Percentiles rank a stretch among this genome's conserved stretches.
These are phyloP conservation scores for Hirschioporus abietinus DNA, from an alignment of 768 basidiomycete genomes.

Conservation along the genomic window DNA sequence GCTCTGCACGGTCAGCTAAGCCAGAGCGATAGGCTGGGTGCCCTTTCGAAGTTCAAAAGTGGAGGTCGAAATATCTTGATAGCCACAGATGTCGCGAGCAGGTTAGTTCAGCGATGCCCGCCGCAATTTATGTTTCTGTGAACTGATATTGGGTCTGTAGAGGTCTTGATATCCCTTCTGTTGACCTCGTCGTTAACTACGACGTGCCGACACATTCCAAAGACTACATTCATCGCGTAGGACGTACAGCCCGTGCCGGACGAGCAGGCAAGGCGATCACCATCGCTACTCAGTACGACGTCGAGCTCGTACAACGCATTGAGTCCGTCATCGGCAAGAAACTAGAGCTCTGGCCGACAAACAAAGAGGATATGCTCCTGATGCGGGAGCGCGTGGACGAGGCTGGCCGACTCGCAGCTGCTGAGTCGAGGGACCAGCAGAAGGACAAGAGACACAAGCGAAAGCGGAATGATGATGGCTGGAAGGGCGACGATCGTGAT, in stretches of 20 bases:
- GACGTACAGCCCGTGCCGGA: constrained; percentile 96
- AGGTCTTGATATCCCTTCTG: constrained; percentile 92
- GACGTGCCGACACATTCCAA: constrained; percentile 97
- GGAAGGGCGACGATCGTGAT: constrained; percentile 71
- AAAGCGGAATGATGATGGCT: constrained; percentile 43
- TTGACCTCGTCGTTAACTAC: constrained; percentile 97
- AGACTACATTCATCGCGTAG: constrained; percentile 98
- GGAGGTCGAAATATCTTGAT: constrained; percentile 89
- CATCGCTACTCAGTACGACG: constrained; percentile 98
- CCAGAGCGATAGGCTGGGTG: constrained; percentile 90
- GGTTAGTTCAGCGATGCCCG: constrained; percentile 39
- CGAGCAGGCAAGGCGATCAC: constrained; percentile 94
- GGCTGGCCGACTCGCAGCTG: constrained; percentile 49
- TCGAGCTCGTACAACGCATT: constrained; percentile 92
- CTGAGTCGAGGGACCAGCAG: constrained; percentile 76
- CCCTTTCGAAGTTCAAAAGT: constrained; percentile 91
- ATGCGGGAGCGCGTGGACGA: constrained; percentile 87
- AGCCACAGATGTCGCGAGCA: constrained; percentile 94
- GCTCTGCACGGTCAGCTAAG: constrained; percentile 93
- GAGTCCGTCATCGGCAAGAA: constrained; percentile 90
- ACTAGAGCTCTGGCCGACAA: constrained; percentile 83
- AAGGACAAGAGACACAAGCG: constrained; percentile 42
- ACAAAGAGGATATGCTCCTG: constrained; percentile 83
- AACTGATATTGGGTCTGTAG: constrained; percentile 29
- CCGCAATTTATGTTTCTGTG: neutral